A percentile compares a stretch with the other conserved stretches of the same genome.
Conservation (phyloP, 129 eudicot species). For the Escallonia rubra region DNA sequence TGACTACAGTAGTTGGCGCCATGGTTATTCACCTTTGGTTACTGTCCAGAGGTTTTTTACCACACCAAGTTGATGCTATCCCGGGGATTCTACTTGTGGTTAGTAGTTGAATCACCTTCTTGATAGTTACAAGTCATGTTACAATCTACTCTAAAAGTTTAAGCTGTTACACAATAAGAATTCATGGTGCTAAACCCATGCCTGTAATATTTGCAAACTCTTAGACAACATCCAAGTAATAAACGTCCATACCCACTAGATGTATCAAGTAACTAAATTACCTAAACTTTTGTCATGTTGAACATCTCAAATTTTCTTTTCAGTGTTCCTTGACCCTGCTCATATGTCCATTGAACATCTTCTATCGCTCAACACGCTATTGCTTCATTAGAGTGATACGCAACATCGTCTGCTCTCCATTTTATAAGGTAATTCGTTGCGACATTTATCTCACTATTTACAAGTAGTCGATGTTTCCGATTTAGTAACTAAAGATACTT, state of each 20-base stretch:
- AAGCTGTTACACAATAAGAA: too few relatives aligned
- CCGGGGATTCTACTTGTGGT: conserved; percentile 46
- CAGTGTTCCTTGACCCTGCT: conserved; percentile 58
- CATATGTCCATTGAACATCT: conserved; percentile 72
- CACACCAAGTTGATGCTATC: conserved; percentile 30
- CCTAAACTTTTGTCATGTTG: background rate
- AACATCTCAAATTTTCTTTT: conserved; percentile 1
- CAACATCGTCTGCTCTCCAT: conserved; percentile 91
- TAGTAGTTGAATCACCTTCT: background rate
- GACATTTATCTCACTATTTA: background rate
- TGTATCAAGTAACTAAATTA: background rate
- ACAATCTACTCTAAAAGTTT: too few relatives aligned
- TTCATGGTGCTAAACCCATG: background rate
- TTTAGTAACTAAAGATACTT: background rate
- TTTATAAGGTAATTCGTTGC: conserved; percentile 58
- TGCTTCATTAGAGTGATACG: conserved; percentile 80
- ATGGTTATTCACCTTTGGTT: conserved; percentile 41
- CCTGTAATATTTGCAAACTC: background rate
- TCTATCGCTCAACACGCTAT: conserved; percentile 81
- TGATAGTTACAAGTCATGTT: background rate
- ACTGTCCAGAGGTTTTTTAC: conserved; percentile 29
- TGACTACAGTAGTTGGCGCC: conserved; percentile 43
- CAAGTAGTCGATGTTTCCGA: background rate
- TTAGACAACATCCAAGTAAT: background rate
- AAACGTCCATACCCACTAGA: background rate